Evolutionary conservation across 2,329 filamentous ascomycete genomes (phyloP), one percentile per base, ranked within the genome.

Genomic region (Pestalotiopsis sp.): DNA sequence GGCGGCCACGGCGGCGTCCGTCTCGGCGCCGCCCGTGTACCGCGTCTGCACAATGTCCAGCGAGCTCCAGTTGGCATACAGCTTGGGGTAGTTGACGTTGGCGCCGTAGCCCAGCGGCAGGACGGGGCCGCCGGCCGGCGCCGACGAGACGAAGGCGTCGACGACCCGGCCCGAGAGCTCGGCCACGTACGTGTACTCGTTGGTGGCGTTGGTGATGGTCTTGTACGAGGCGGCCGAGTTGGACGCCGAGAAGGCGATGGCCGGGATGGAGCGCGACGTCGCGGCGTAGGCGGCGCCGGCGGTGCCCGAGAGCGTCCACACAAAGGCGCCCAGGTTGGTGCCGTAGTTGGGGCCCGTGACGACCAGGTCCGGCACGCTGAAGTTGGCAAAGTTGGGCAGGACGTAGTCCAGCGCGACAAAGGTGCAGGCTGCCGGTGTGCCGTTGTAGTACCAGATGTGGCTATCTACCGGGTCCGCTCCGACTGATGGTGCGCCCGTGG

Each of bases 371-470:
- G 85, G 84, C 1, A 80, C 79, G n/a, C 74, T 78, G 71, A 85
- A 82, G 72, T 83, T 78, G 69, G 80, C 81, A 72, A 81, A 85
- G 14, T 73, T 77, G 1, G 86, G 85, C 17, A 88, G 78, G 9
- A 89, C 83, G 58, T 85, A 87, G 77, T 88, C 85, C 5, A 88
- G 80, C 1, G 82, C 86, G 4, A 89, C 84, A 67, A 88, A 84
- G 1, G 84, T 85, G 71, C 84, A 86, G 0, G 86, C 83, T 0
- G 84, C 85, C 0, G 87, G 85, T 0, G 86, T 89, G 24, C 86
- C 86, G 65, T 88, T 86, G 76, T 88, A 89, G 73, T 89, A 88
- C 85, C 85, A 89, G 70, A 89, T 86, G 68, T 86, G 81, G 65
- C 78, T 78, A 67, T 88, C 84, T 22, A 75, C 73, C 13, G 85